Evolutionary conservation across 2,329 filamentous ascomycete genomes (phyloP).

Genomic region (Fusarium kyushuense): DNA sequence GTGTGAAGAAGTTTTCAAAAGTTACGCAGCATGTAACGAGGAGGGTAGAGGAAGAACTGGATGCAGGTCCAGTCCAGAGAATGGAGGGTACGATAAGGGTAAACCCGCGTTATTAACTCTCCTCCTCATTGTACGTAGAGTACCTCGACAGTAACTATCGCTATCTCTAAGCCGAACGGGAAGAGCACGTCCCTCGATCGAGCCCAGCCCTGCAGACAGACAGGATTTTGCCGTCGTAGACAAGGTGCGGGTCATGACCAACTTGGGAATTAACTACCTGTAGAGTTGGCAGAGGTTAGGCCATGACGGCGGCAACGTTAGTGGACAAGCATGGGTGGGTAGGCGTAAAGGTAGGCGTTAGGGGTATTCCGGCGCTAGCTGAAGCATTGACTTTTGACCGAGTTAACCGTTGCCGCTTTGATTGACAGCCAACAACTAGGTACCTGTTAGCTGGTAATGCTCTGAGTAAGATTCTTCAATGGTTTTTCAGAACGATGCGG

Average conservation of each 20-base stretch:
- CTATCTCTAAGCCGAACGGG: conserved; percentile 42
- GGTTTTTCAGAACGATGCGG: background rate
- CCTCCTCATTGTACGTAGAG: conserved; percentile 34
- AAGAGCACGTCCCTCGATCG: conserved; percentile 43
- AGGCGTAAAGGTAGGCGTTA: background rate
- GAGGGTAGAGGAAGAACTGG: conserved; percentile 16
- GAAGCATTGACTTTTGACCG: conserved; percentile 7
- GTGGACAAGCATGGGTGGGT: conserved; percentile 36
- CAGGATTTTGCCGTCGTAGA: conserved; percentile 41
- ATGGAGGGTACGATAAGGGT: conserved; percentile 40
- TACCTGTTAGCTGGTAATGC: conserved; percentile 1
- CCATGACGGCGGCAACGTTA: conserved; percentile 40
- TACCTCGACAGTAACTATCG: conserved; percentile 25
- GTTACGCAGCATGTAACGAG: conserved; percentile 11
- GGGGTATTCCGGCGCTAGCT: conserved; percentile 19
- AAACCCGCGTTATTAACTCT: conserved; percentile 43
- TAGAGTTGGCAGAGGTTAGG: conserved; percentile 31
- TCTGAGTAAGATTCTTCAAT: conserved; percentile 9
- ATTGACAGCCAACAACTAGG: conserved; percentile 9
- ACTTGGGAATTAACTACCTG: conserved; percentile 34
- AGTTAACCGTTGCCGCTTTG: conserved; percentile 30
- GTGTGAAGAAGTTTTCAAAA: conserved; percentile 26
- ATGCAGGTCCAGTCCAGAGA: conserved; percentile 27
- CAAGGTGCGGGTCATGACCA: conserved; percentile 30
- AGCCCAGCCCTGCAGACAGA: conserved; percentile 36